These are phyloP conservation scores for Abelmoschus esculentus DNA, from an alignment of 345 rosid genomes.

Conservation along the genomic window DNA sequence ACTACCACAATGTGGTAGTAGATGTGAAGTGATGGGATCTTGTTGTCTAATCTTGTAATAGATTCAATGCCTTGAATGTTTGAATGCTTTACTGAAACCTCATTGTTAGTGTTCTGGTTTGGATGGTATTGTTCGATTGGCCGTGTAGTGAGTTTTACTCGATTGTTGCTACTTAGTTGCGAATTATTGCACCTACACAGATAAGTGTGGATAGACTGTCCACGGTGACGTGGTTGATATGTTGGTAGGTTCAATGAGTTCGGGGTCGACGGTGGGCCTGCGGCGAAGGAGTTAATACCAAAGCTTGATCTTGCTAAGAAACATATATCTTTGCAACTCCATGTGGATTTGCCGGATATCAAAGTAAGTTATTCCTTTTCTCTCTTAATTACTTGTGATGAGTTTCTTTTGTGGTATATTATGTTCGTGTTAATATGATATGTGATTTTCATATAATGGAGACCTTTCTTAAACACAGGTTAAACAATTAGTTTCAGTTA, in stretches of 20 bases:
- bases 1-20: background rate
- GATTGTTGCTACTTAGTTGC: background rate
- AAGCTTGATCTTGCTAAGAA: conserved; percentile 47
- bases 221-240: background rate
- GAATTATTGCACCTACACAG: background rate
- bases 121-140: background rate
- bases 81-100: background rate
- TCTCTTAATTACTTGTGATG: background rate
- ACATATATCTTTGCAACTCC: conserved; percentile 49
- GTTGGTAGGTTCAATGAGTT: conserved; percentile 2
- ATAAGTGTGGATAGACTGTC: background rate
- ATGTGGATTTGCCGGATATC: conserved; percentile 39
- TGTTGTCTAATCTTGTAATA: background rate
- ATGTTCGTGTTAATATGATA: background rate
- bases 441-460: background rate
- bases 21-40: background rate
- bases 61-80: background rate
- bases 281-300: conserved; percentile 47
- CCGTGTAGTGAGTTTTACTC: background rate
- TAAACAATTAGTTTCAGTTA: conserved; percentile 35
- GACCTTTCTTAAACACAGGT: conserved; percentile 30
- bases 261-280: conserved; percentile 20
- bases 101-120: background rate
- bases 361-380: conserved; percentile 38
- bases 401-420: background rate